Evolutionary conservation across 2,329 filamentous ascomycete genomes (phyloP).

Genomic region (Aspergillus transmontanensis): DNA sequence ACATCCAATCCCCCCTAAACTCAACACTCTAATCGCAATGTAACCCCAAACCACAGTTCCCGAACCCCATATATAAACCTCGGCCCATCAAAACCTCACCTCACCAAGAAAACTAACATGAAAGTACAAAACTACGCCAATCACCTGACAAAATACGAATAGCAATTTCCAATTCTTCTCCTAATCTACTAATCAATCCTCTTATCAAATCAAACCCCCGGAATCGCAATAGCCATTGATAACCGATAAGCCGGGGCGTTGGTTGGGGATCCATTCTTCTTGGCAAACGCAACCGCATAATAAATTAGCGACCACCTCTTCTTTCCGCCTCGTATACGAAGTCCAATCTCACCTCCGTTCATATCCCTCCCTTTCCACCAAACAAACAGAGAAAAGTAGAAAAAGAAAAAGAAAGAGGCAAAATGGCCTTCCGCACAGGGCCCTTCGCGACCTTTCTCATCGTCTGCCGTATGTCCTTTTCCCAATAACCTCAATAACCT

Average conservation of each 20-base stretch:
- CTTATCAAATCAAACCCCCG: too few relatives aligned
- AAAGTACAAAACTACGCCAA: too few relatives aligned
- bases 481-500: conserved; percentile 25
- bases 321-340: too few relatives aligned
- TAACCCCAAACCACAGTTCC: too few relatives aligned
- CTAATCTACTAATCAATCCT: too few relatives aligned
- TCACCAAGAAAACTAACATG: too few relatives aligned
- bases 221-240: not conserved
- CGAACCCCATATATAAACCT: too few relatives aligned
- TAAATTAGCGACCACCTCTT: not conserved
- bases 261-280: not conserved
- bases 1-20: too few relatives aligned
- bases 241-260: not conserved
- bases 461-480: conserved; percentile 71
- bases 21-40: too few relatives aligned
- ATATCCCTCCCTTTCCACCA: not conserved
- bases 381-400: not conserved
- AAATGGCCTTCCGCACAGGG: conserved; percentile 45
- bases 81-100: too few relatives aligned
- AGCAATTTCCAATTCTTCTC: too few relatives aligned
- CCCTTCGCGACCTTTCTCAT: conserved; percentile 98
- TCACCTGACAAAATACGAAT: too few relatives aligned
- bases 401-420: not conserved
- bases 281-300: not conserved
- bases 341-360: not conserved